These are phyloP conservation scores for Helenozyma baotianmanensis DNA, from an alignment of 805 yeast species.

Conservation along the genomic window DNA sequence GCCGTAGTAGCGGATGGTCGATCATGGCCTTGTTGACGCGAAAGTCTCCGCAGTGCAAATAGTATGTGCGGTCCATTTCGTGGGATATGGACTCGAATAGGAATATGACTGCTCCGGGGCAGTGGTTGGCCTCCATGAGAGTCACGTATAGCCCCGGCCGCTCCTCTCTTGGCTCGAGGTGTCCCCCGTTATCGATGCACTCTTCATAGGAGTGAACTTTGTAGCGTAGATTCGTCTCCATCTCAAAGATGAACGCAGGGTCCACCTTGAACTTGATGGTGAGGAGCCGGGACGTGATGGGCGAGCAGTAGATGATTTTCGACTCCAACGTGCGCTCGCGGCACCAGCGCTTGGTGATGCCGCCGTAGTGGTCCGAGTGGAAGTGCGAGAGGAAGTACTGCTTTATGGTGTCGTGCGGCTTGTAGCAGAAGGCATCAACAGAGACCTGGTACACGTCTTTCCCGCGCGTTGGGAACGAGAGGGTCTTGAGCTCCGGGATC, in stretches of 20 bases:
- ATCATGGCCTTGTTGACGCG: constrained; percentile 59
- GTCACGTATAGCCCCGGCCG: constrained; percentile 48
- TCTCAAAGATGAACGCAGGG: constrained; percentile 39
- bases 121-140: constrained; percentile 84
- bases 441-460: constrained; percentile 34
- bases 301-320: constrained; percentile 69
- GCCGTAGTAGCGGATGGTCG: constrained; percentile 25
- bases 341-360: constrained; percentile 73
- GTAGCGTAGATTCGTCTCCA: constrained; percentile 40
- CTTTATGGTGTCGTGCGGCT: constrained; percentile 40
- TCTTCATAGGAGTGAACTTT: constrained; percentile 15
- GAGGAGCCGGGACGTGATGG: constrained; percentile 59
- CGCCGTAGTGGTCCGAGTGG: constrained; percentile 94
- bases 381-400: constrained; percentile 74
- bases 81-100: constrained; percentile 49
- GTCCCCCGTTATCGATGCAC: constrained; percentile 16
- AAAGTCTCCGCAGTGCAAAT: constrained; percentile 92
- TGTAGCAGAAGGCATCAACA: constrained; percentile 64
- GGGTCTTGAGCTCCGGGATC: constrained; percentile 52
- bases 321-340: constrained; percentile 37
- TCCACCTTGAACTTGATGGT: constrained; percentile 51
- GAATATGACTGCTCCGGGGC: constrained; percentile 91
- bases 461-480: constrained; percentile 33
- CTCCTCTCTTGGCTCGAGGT: constrained; percentile 3
- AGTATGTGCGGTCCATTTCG: constrained; percentile 22